phyloP scores from a whole-genome alignment of 2,329 filamentous ascomycete species.

The Ophiocordyceps australis region DNA sequence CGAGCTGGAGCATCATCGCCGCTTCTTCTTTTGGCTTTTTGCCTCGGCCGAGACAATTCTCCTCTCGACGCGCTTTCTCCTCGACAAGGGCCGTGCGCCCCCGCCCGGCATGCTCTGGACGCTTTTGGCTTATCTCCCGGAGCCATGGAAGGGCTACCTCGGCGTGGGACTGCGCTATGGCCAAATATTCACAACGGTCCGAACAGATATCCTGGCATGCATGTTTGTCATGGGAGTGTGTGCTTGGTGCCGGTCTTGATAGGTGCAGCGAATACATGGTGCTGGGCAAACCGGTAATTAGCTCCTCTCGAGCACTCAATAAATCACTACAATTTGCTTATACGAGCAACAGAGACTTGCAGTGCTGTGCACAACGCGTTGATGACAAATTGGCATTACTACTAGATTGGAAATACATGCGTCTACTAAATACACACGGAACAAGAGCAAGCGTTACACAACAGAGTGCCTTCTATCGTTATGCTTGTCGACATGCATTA shows the following conservation, averaged over 20 bases:
- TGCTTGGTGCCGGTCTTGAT: conserved; percentile 20
- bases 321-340: no score
- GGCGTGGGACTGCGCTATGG: conserved; percentile 44
- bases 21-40: conserved; percentile 59
- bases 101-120: conserved; percentile 45
- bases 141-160: conserved; percentile 42
- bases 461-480: no score
- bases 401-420: no score
- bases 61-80: conserved; percentile 51
- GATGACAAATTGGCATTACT: no score
- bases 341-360: no score
- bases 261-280: neutral
- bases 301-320: no score
- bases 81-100: conserved; percentile 41
- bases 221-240: conserved; percentile 55
- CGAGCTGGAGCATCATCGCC: conserved; percentile 13
- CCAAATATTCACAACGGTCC: conserved; percentile 53
- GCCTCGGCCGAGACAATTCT: conserved; percentile 58
- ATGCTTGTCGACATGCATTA: no score
- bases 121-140: conserved; percentile 45
- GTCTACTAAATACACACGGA: no score
- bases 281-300: no score
- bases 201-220: conserved; percentile 55
- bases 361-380: no score
- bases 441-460: no score